phyloP scores from a whole-genome alignment of 2,329 filamentous ascomycete genomes.

The Cercospora sesami region DNA sequence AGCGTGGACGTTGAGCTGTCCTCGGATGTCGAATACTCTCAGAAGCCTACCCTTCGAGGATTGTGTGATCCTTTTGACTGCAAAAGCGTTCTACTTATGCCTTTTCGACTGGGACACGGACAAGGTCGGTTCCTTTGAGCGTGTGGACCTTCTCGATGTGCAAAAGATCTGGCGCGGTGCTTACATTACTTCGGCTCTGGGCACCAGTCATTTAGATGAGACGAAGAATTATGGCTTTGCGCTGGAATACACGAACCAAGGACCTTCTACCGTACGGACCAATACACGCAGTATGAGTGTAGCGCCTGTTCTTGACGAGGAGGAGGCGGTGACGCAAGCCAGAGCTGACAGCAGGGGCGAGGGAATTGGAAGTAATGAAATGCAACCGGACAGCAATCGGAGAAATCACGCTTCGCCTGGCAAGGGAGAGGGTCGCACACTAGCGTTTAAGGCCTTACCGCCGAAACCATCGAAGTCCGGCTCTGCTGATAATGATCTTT shows the following conservation, averaged over 20 bases:
- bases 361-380: slow-evolving; percentile 11
- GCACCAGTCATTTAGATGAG: slow-evolving; percentile 73
- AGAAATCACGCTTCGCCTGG: slow-evolving; percentile 25
- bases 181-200: slow-evolving; percentile 87
- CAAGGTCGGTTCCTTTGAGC: slow-evolving; percentile 89
- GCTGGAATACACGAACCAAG: slow-evolving; percentile 67
- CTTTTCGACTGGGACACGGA: slow-evolving; percentile 93
- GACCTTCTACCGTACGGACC: slow-evolving; percentile 70
- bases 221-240: slow-evolving; percentile 80
- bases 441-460: slow-evolving; percentile 60
- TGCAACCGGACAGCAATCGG: slow-evolving; percentile 22
- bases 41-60: slow-evolving; percentile 78
- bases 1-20: slow-evolving; percentile 85
- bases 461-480: slow-evolving; percentile 46
- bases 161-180: slow-evolving; percentile 73
- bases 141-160: slow-evolving; percentile 74
- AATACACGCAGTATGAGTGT: slow-evolving; percentile 77
- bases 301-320: slow-evolving; percentile 35
- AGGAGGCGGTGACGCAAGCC: slow-evolving; percentile 31
- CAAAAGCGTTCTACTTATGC: slow-evolving; percentile 81
- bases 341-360: neutral
- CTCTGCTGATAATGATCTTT: slow-evolving; percentile 28
- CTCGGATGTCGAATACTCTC: slow-evolving; percentile 66
- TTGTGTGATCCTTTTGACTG: slow-evolving; percentile 81
- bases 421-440: slow-evolving; percentile 39